Percentiles rank a stretch among this genome's conserved stretches.
phyloP scores from a whole-genome alignment of 345 rosid species.

The Lepidium sativum region DNA sequence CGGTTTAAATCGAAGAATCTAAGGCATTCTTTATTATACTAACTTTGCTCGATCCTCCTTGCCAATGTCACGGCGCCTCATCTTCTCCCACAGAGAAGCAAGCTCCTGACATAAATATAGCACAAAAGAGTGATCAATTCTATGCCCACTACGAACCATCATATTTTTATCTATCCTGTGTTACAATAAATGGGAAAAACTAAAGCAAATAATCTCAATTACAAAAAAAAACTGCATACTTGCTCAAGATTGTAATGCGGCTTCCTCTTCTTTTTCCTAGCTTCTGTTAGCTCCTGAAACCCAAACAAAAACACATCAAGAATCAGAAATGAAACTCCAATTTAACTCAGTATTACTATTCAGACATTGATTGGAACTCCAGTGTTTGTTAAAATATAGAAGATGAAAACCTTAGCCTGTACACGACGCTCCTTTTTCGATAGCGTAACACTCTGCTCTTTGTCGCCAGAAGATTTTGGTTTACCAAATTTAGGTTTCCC shows the following conservation, averaged over 20 bases:
- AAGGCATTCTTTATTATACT: constrained; percentile 11
- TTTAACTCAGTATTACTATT: neutral
- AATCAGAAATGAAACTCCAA: neutral
- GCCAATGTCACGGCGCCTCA: constrained; percentile 78
- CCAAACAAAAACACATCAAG: neutral
- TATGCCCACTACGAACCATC: neutral
- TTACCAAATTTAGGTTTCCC: constrained; percentile 1
- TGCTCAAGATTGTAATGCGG: constrained; percentile 73
- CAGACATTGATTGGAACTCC: neutral
- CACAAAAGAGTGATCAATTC: neutral
- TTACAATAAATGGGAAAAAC: neutral
- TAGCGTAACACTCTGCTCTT: neutral
- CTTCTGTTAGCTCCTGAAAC: constrained; percentile 60
- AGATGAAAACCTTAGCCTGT: constrained; percentile 20
- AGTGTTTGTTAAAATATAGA: neutral
- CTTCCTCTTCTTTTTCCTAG: constrained; percentile 86
- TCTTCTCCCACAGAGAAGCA: constrained; percentile 82
- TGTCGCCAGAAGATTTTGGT: constrained; percentile 6
- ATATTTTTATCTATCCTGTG: neutral
- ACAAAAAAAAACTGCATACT: constrained; percentile 28
- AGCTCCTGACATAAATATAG: constrained; percentile 53
- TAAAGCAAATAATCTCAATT: neutral
- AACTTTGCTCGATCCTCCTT: constrained; percentile 85
- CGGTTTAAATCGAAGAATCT: neutral
- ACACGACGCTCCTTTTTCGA: constrained; percentile 25